Evolutionary conservation across 495 filamentous ascomycete genomes (phyloP).

Genomic region (Xylaria longipes): DNA sequence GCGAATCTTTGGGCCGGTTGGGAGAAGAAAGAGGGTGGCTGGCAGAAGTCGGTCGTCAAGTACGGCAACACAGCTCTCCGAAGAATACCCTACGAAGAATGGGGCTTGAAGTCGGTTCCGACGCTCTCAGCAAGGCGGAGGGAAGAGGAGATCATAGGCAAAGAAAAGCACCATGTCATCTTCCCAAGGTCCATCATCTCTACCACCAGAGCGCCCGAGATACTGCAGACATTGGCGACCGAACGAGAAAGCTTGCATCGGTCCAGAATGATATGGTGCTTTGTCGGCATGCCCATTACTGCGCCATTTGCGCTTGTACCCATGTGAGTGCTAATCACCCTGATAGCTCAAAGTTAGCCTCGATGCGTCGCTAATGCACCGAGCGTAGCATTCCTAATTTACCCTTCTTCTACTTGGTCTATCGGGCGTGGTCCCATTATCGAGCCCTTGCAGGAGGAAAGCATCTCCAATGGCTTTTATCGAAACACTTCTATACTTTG

Average conservation of each 20-base stretch:
- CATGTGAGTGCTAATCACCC: constrained; percentile 63
- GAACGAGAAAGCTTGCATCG: constrained; percentile 81
- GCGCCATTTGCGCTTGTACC: constrained; percentile 83
- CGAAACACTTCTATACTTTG: constrained; percentile 69
- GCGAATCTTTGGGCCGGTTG: constrained; percentile 79
- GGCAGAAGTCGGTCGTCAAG: constrained; percentile 83
- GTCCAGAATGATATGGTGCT: constrained; percentile 76
- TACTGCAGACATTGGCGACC: constrained; percentile 72
- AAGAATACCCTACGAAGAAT: constrained; percentile 95
- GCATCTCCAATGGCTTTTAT: constrained; percentile 80
- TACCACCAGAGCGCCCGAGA: constrained; percentile 60
- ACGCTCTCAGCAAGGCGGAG: constrained; percentile 73
- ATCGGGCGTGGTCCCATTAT: constrained; percentile 74
- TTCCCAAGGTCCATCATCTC: constrained; percentile 76
- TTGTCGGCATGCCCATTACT: constrained; percentile 83
- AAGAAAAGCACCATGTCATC: constrained; percentile 73
- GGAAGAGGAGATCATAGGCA: constrained; percentile 66
- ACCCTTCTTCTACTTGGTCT: constrained; percentile 96
- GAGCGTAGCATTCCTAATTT: constrained; percentile 80
- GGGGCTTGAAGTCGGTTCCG: constrained; percentile 93
- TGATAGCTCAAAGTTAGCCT: background rate
- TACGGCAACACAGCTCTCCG: constrained; percentile 87
- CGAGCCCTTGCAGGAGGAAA: constrained; percentile 81
- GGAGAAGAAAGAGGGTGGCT: constrained; percentile 83
- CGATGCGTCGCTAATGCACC: constrained; percentile 10